These are phyloP conservation scores for Trichoderma aggressivum DNA, from an alignment of 2,329 filamentous ascomycete species.

Conservation along the genomic window DNA sequence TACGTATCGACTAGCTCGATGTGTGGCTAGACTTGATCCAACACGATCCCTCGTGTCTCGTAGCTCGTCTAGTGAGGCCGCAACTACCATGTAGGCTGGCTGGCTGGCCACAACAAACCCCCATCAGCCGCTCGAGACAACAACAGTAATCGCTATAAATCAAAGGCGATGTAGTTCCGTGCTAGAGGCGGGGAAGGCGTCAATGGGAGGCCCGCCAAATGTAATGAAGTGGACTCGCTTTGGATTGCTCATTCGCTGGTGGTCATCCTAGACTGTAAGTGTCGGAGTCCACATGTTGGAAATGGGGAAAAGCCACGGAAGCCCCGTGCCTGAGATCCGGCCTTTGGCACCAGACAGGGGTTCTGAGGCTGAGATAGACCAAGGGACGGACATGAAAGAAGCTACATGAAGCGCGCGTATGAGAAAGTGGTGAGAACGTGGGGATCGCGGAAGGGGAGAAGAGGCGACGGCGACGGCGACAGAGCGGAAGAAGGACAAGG, in stretches of 20 bases:
- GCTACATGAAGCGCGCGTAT: background rate
- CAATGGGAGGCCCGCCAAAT: background rate
- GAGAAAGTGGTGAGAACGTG: background rate
- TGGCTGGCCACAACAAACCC: background rate
- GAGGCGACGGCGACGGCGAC: background rate
- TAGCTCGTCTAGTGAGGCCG: background rate
- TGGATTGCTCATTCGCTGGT: background rate
- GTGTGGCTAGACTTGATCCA: background rate
- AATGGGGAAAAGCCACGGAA: background rate
- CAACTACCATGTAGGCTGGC: background rate
- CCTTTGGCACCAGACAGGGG: background rate
- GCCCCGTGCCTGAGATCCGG: background rate
- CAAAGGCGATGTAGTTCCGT: background rate
- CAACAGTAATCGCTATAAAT: background rate
- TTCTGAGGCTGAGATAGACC: background rate
- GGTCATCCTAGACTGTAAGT: background rate
- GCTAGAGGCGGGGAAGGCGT: background rate
- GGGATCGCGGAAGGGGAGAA: background rate
- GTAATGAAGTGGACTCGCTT: background rate
- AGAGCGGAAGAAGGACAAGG: background rate
- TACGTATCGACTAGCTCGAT: background rate
- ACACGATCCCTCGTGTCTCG: background rate
- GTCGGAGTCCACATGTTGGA: background rate
- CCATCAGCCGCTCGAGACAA: slow-evolving; percentile 7
- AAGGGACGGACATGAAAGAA: background rate